A percentile compares a stretch with the other conserved stretches of the same genome.
These are phyloP conservation scores for Sporisorium scitamineum DNA, from an alignment of 1,284 basidiomycete genomes.

Conservation along the genomic window DNA sequence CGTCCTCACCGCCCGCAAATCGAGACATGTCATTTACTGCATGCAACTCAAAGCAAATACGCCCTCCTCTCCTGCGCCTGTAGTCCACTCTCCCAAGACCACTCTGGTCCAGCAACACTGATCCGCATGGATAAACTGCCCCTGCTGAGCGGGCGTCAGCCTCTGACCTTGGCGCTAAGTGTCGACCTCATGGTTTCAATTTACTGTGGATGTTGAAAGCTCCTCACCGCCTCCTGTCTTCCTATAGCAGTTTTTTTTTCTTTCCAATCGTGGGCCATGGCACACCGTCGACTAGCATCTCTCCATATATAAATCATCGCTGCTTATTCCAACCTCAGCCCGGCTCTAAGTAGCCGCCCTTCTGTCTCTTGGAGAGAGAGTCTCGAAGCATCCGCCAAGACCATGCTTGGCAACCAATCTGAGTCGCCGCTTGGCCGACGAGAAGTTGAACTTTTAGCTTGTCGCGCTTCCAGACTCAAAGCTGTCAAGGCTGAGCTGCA, in stretches of 20 bases:
- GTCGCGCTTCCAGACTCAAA: background rate
- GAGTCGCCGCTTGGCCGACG: background rate
- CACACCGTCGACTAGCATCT: slow-evolving; percentile 5
- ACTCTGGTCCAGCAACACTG: background rate
- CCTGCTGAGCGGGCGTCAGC: background rate
- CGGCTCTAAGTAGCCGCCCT: too few species aligned
- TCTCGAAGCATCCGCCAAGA: background rate
- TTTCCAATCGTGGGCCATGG: slow-evolving; percentile 2
- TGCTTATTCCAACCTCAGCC: background rate
- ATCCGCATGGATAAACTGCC: background rate
- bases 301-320: background rate
- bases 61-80: background rate
- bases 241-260: background rate
- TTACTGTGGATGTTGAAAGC: slow-evolving; percentile 26
- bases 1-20: slow-evolving; percentile 3
- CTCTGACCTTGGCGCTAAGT: slow-evolving; percentile 10
- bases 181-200: background rate
- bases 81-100: background rate
- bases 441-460: slow-evolving; percentile 9
- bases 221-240: slow-evolving; percentile 3
- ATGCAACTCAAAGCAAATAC: background rate
- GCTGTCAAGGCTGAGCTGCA: background rate
- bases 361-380: background rate
- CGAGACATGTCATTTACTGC: slow-evolving; percentile 51
- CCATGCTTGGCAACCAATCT: background rate